Evolutionary conservation across 495 filamentous ascomycete species (phyloP).

Genomic region (Penicillium macrosclerotiorum): DNA sequence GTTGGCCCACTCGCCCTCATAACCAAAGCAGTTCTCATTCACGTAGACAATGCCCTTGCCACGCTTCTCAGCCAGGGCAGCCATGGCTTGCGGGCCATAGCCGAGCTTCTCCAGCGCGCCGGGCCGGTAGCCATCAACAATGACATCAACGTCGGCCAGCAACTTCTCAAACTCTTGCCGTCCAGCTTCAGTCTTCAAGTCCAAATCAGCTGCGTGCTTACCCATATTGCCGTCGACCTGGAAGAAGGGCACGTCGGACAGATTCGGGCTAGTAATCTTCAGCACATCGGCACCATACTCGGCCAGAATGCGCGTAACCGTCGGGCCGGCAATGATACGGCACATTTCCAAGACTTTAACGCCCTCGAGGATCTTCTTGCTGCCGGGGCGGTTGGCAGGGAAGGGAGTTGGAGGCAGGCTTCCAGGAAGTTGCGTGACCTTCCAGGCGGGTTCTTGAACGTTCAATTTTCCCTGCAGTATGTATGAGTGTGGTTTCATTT

Average conservation of each 20-base stretch:
- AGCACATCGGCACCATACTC: constrained; percentile 68
- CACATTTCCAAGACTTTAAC: constrained; percentile 65
- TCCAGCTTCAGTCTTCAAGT: constrained; percentile 55
- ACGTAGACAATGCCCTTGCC: constrained; percentile 68
- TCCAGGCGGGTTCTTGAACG: constrained; percentile 52
- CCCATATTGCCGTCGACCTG: constrained; percentile 77
- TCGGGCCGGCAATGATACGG: constrained; percentile 59
- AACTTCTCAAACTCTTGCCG: constrained; percentile 57
- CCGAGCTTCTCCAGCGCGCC: constrained; percentile 64
- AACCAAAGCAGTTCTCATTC: constrained; percentile 71
- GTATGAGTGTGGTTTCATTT: constrained; percentile 7
- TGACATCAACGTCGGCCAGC: constrained; percentile 55
- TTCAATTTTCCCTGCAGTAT: constrained; percentile 44
- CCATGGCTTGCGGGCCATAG: constrained; percentile 54
- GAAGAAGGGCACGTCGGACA: constrained; percentile 77
- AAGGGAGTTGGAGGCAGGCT: constrained; percentile 55
- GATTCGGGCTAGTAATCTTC: constrained; percentile 65
- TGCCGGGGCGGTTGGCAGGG: constrained; percentile 26
- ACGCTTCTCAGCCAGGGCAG: constrained; percentile 47
- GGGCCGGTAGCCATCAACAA: constrained; percentile 68
- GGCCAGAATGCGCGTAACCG: constrained; percentile 62
- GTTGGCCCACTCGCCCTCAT: constrained; percentile 47
- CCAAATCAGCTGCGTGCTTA: constrained; percentile 57
- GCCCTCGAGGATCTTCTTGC: constrained; percentile 31
- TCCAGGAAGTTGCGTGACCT: constrained; percentile 45